Base-by-base conservation (phyloP, 2,329 filamentous ascomycete genomes). In the Colletotrichum incanum region DNA sequence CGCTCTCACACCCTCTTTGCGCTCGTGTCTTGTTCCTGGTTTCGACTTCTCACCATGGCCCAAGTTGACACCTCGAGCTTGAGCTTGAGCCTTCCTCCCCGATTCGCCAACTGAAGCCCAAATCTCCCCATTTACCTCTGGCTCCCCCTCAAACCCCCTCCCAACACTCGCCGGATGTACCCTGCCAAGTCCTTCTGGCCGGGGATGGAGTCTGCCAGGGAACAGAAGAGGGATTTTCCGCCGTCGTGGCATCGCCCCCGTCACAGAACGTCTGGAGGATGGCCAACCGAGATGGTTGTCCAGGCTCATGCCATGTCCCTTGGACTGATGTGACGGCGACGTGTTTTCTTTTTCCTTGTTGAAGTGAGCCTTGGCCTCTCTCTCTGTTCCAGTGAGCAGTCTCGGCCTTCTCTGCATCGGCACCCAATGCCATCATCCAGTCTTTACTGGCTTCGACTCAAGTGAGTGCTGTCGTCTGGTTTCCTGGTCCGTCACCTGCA, bases 141-240 rank as follows among this genome's bases (percentile, higher is more conserved):
- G 56, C 60, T 47, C 20, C 47, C 63, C 43, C n/a, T 31, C 39
- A 16, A 45, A 47, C 63, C 67, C 47, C 60, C 43, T 58, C 31
- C 47, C 18, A 50, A 26, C 18, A 41, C n/a, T 43, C 23, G 52
- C 45, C 45, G 64, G 34, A 63, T 56, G 69, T 63, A 72, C 65
- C 59, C 58, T 56, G 69, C 49, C 68, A 67, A 62, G 64, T 50
- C 50, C 34, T 58, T 45, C 65, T 62, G 39, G 39, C 59, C 37
- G 43, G 49, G 20, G 34, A 64, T 55, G 69, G 59, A 59, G 31
- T 69, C 59, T 63, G 52, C 52, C 65, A 64, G 59, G 69, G 67
- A 45, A 52, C 64, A 34, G 43, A 6, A 72, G 69, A 72, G 58
- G 58, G 65, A 72, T 72, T 67, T 59, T 52, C 52, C 52, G 49